Percentiles rank a stretch among this genome's conserved stretches.
These are phyloP conservation scores for Micromonas pusilla DNA, from an alignment of 139 green algal genomes.

Conservation along the genomic window DNA sequence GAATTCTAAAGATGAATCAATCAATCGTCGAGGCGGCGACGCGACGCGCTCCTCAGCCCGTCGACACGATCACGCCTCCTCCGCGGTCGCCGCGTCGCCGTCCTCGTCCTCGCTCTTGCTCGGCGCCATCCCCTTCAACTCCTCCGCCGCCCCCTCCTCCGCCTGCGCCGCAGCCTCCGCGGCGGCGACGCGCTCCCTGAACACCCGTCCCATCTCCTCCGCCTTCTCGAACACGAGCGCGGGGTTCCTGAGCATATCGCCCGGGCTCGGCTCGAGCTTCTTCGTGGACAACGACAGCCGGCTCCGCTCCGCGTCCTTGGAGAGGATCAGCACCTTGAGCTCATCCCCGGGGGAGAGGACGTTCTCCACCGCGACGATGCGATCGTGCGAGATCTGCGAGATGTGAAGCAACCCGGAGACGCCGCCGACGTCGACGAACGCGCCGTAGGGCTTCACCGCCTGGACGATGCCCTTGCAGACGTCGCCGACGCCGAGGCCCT, in stretches of 20 bases:
- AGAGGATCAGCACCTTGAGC: constrained; percentile 97
- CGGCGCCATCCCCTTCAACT: constrained; percentile 1
- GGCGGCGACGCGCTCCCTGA: constrained; percentile 50
- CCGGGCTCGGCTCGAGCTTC: constrained; percentile 92
- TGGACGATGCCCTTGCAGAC: constrained; percentile 86
- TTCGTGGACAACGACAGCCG: constrained; percentile 89
- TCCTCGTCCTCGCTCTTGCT: constrained; percentile 10
- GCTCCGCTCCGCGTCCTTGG: constrained; percentile 73
- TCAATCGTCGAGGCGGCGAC: too few species aligned
- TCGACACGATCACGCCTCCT: neutral
- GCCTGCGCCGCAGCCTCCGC: constrained; percentile 39
- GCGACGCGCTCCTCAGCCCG: neutral
- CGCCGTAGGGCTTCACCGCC: constrained; percentile 88
- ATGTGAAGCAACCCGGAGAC: constrained; percentile 92
- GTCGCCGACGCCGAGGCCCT: constrained; percentile 61
- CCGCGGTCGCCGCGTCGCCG: neutral
- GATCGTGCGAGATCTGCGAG: constrained; percentile 89
- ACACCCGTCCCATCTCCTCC: constrained; percentile 86
- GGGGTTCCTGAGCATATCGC: constrained; percentile 91
- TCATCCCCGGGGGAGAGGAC: constrained; percentile 78
- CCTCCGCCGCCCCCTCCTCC: constrained; percentile 32
- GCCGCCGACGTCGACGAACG: constrained; percentile 92
- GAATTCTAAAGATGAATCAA: too few species aligned
- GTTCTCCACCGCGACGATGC: constrained; percentile 81
- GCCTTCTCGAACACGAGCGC: constrained; percentile 86